Percentiles rank a stretch among this genome's conserved stretches.
Evolutionary conservation across 345 rosid genomes (phyloP).

Genomic region (Mercurialis annua): DNA sequence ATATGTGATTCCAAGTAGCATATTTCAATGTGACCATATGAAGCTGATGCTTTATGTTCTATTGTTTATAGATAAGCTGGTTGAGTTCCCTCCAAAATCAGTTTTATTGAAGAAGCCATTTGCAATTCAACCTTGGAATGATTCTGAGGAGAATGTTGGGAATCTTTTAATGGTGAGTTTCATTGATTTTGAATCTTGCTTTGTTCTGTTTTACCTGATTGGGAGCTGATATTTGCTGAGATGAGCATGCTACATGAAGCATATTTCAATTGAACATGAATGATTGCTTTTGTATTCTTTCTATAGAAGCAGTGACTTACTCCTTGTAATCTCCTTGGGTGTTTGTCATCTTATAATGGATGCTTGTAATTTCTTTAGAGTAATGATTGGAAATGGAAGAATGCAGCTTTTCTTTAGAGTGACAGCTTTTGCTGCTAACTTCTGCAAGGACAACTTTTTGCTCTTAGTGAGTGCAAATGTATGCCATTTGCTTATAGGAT

Average conservation of each 20-base stretch:
- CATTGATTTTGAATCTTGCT: background rate
- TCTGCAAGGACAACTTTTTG: background rate
- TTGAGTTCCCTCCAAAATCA: constrained; percentile 59
- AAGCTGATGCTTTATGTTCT: constrained; percentile 9
- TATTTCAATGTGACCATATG: background rate
- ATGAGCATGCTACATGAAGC: background rate
- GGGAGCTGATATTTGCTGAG: constrained; percentile 3
- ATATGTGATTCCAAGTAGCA: background rate
- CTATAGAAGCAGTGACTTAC: background rate
- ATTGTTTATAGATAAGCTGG: constrained; percentile 53
- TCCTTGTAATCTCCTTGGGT: background rate
- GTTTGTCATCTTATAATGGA: background rate
- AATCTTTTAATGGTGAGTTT: constrained; percentile 87
- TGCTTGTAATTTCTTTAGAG: background rate
- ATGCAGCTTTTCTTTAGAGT: background rate
- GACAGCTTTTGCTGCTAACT: background rate
- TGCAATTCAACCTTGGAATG: constrained; percentile 66
- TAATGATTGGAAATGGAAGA: too few relatives aligned
- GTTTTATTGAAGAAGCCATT: constrained; percentile 67
- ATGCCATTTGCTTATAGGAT: background rate
- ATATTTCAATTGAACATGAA: background rate
- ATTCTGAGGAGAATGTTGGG: constrained; percentile 78
- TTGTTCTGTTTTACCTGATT: background rate
- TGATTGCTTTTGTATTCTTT: background rate
- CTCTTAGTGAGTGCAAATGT: background rate